A percentile compares a stretch with the other conserved stretches of the same genome.
Evolutionary conservation across 345 rosid genomes (phyloP).

Genomic region (Aegle marmelos): DNA sequence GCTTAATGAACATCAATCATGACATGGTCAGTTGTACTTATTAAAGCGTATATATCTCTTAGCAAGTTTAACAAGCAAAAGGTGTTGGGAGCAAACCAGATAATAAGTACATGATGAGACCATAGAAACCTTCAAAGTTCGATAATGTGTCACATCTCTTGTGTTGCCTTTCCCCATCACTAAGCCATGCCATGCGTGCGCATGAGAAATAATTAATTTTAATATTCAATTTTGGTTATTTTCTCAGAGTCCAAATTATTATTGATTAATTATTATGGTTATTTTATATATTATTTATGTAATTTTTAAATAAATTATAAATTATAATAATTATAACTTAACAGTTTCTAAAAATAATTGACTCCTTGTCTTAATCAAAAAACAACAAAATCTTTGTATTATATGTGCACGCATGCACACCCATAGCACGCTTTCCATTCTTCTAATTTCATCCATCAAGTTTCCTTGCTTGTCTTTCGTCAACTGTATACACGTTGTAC

Average conservation of each 20-base stretch:
- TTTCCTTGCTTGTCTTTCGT: not conserved
- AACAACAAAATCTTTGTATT: not conserved
- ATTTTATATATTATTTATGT: too few species aligned
- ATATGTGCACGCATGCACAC: too few species aligned
- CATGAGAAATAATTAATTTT: not conserved
- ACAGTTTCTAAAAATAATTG: not conserved
- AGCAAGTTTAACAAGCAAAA: not conserved
- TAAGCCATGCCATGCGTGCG: not conserved
- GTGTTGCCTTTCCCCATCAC: too few species aligned
- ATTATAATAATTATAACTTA: too few species aligned
- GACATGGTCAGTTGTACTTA: too few species aligned
- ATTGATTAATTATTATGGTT: too few species aligned
- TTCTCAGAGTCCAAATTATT: not conserved
- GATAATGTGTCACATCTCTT: not conserved
- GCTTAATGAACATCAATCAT: too few species aligned
- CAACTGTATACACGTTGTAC: not conserved
- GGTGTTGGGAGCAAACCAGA: too few species aligned
- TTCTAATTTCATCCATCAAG: not conserved
- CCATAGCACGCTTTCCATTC: not conserved
- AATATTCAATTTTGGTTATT: too few species aligned
- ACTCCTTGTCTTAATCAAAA: not conserved
- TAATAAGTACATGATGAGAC: not conserved
- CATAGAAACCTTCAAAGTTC: not conserved
- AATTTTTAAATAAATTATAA: too few species aligned
- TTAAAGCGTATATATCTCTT: too few species aligned